Percentiles rank a stretch among this genome's conserved stretches.
These are phyloP conservation scores for Pyrenochaeta sp. DNA, from an alignment of 2,329 filamentous ascomycete genomes.

Conservation along the genomic window DNA sequence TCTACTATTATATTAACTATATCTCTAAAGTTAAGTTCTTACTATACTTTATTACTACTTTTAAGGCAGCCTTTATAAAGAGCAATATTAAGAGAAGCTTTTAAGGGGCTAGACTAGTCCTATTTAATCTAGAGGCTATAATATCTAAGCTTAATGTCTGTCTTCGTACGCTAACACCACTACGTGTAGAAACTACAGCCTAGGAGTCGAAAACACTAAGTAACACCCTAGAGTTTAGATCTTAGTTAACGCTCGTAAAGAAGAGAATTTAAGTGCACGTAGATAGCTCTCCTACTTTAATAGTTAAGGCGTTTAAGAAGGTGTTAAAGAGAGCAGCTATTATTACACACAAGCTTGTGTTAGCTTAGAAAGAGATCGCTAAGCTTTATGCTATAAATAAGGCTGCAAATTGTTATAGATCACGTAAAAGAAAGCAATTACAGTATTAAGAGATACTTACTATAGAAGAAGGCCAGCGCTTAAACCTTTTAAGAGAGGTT, in stretches of 20 bases:
- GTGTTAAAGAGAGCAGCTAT: conserved; percentile 1
- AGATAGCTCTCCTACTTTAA: conserved; percentile 1
- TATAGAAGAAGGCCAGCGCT: background rate
- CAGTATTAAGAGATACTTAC: background rate
- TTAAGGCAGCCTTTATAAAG: conserved; percentile 30
- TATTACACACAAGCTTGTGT: background rate
- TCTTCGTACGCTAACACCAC: conserved; percentile 15
- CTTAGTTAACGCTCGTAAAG: conserved; percentile 11
- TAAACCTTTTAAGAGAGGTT: conserved; percentile 5
- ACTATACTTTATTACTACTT: conserved; percentile 33
- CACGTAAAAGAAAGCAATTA: conserved; percentile 4
- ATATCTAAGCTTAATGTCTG: no score
- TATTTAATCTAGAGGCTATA: conserved; percentile 37
- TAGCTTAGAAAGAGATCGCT: background rate
- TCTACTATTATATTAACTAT: background rate
- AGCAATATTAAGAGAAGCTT: conserved; percentile 39
- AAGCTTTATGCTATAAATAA: conserved; percentile 4
- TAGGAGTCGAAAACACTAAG: conserved; percentile 17
- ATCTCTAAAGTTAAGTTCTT: conserved; percentile 10
- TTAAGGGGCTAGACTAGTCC: conserved; percentile 41
- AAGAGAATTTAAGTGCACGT: conserved; percentile 3
- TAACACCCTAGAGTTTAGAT: conserved; percentile 12
- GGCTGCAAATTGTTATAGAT: background rate
- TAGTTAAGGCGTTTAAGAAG: conserved; percentile 1
- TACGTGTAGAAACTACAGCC: background rate